A percentile compares a stretch with the other conserved stretches of the same genome.
phyloP scores from a whole-genome alignment of 2,329 filamentous ascomycete genomes.

The Penicillium sp. region DNA sequence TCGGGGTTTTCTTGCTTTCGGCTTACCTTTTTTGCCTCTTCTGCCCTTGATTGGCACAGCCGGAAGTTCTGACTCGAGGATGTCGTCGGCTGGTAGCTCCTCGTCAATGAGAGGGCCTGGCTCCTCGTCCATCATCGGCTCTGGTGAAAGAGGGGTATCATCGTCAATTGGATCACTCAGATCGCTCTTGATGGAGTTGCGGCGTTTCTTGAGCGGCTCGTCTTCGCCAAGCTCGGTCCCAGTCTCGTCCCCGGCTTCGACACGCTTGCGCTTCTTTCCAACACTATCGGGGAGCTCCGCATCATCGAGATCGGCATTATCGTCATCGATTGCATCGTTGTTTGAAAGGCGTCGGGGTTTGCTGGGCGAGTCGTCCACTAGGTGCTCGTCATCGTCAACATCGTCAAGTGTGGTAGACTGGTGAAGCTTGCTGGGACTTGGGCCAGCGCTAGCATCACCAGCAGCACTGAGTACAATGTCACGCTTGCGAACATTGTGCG shows the following conservation, averaged over 20 bases:
- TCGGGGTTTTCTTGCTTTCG: constrained; percentile 47
- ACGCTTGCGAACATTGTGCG: constrained; percentile 65
- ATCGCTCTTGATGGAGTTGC: constrained; percentile 42
- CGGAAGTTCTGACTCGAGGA: constrained; percentile 35
- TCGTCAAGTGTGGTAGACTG: constrained; percentile 55
- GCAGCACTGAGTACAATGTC: constrained; percentile 63
- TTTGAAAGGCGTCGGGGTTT: constrained; percentile 39
- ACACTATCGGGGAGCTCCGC: constrained; percentile 33
- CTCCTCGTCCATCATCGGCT: constrained; percentile 35
- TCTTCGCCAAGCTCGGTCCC: constrained; percentile 41
- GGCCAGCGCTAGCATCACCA: constrained; percentile 62
- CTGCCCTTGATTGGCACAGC: constrained; percentile 36
- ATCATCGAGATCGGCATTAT: constrained; percentile 30
- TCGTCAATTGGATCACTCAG: constrained; percentile 39
- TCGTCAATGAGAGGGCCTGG: constrained; percentile 33
- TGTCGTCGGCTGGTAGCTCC: constrained; percentile 35
- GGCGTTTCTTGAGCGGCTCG: constrained; percentile 45
- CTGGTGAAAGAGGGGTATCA: constrained; percentile 36
- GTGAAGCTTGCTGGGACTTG: constrained; percentile 76
- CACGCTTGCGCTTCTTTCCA: constrained; percentile 46
- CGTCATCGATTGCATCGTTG: constrained; percentile 33
- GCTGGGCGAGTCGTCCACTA: constrained; percentile 44
- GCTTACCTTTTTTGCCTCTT: constrained; percentile 50
- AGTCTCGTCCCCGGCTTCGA: constrained; percentile 39
- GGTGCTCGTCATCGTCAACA: constrained; percentile 53